Percentiles rank a stretch among this genome's conserved stretches.
Conservation (phyloP, 2,329 filamentous ascomycete species). For the Tolypocladium cylindrosporum region DNA sequence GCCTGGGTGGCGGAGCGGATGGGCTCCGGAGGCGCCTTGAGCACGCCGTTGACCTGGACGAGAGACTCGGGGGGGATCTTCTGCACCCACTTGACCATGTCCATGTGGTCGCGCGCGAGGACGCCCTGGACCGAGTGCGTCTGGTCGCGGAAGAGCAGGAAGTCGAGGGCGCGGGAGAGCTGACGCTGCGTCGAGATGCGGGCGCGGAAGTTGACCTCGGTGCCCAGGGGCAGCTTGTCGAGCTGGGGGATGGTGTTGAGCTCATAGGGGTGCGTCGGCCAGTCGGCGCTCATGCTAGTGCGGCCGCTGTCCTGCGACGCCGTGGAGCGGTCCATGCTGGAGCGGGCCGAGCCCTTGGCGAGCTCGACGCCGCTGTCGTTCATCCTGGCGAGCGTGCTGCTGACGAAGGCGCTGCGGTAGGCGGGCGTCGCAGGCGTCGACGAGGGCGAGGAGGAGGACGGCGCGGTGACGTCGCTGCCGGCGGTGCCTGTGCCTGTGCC, state of each 20-base stretch:
- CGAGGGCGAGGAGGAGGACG: conserved; percentile 3
- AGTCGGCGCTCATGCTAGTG: conserved; percentile 25
- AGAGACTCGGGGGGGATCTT: conserved; percentile 71
- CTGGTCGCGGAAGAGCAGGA: conserved; percentile 79
- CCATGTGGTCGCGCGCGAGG: conserved; percentile 43
- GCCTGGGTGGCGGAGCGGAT: conserved; percentile 69
- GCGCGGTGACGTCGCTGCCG: not conserved
- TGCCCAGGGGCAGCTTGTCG: conserved; percentile 24
- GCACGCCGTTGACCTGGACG: conserved; percentile 62
- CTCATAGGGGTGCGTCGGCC: conserved; percentile 28
- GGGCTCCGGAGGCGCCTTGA: conserved; percentile 64
- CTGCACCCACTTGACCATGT: conserved; percentile 82
- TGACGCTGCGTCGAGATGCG: conserved; percentile 56
- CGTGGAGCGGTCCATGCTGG: conserved; percentile 15
- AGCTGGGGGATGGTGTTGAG: conserved; percentile 28
- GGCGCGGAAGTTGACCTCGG: conserved; percentile 30
- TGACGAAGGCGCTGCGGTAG: conserved; percentile 9
- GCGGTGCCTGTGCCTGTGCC: not conserved
- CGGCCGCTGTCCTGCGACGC: conserved; percentile 26
- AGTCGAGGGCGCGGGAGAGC: conserved; percentile 73
- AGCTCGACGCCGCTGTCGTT: conserved; percentile 23
- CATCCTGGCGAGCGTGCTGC: conserved; percentile 15
- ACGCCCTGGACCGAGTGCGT: conserved; percentile 78
- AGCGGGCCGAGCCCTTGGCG: conserved; percentile 15
- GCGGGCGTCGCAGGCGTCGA: not conserved